Evolutionary conservation across 108 stramenopile genomes (phyloP), one percentile per base, ranked within the genome.

Genomic region (Skeletonema menzelii): DNA sequence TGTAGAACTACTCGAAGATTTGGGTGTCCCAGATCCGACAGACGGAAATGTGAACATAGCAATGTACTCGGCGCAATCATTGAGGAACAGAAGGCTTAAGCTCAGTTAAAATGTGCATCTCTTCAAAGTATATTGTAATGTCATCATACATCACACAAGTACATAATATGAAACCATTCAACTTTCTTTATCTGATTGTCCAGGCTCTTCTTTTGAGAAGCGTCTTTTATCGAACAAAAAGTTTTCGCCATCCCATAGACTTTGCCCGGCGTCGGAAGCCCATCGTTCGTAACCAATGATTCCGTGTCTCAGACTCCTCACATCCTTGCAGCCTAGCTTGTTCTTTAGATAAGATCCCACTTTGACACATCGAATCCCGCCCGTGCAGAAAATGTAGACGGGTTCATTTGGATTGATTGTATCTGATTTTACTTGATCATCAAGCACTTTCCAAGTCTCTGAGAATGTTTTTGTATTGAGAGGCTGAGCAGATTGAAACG

Each of bases 351-450:
- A 93, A 5, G 88, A 85, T 19, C 85, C 84, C 22, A 91, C 89
- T 78, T 95, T 95, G 26, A 95, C 91, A 63, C 94, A 95, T 31
- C 94, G 89, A 63, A 95, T 95, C 12, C 94, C 94, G 15, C 92
- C 94, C 7, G 94, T 95, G 70, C 92, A 95, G 85, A 86, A 95
- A 64, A 89, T 93, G 35, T 80, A 72, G 35, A 93, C 70, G 27
- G 89, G 89, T 42, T 82, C 66, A 0, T 63, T 27, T 27, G 79
- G 79, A 46, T 90, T 83, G 12, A 81, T 72, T 24, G 71, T 53
- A 24, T 75, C 17, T 17, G 86, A 80, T 55, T 82, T 42, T 15
- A 89, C 75, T 56, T 65, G 20, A 5, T 59, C 60, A 47, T 87
- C 77, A 35, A 95, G 74, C 28, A 65, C 69, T 14, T 59, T 66